Evolutionary conservation across 176 grass and related monocot genomes (phyloP).

Genomic region (Puccinellia tenuiflora): DNA sequence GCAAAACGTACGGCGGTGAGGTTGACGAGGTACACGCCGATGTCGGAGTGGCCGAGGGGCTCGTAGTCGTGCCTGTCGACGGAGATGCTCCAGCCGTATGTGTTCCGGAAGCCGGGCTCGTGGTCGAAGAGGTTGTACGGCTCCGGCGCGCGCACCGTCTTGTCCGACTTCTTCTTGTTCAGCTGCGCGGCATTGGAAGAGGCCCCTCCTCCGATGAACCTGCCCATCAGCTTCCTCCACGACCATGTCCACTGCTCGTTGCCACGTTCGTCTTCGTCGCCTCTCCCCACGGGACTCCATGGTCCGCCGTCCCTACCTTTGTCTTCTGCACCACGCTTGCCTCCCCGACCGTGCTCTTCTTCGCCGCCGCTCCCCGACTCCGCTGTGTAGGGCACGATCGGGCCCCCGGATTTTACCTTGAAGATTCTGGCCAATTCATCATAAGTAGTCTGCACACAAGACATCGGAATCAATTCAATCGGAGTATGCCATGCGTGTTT

Average conservation of each 20-base stretch:
- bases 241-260: conserved; percentile 21
- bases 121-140: conserved; percentile 73
- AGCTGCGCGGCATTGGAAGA: not conserved
- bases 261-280: not conserved
- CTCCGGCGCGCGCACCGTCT: conserved; percentile 31
- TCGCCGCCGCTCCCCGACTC: conserved; percentile 14
- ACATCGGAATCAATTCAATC: not conserved
- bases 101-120: conserved; percentile 60
- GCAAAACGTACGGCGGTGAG: conserved; percentile 53
- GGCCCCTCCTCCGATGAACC: conserved; percentile 38
- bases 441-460: conserved; percentile 33
- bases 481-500: not conserved
- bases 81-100: conserved; percentile 68
- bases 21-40: conserved; percentile 80
- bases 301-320: not conserved
- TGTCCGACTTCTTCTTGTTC: conserved; percentile 27
- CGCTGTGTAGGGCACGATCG: conserved; percentile 41
- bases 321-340: not conserved
- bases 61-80: conserved; percentile 62
- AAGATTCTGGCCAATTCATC: conserved; percentile 41
- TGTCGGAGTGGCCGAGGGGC: conserved; percentile 55
- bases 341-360: not conserved
- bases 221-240: conserved; percentile 42
- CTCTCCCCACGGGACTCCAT: conserved; percentile 10
- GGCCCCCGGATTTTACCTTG: conserved; percentile 18